Conservation (phyloP, 176 grass and related monocot genomes). For the Raddia guianensis region DNA sequence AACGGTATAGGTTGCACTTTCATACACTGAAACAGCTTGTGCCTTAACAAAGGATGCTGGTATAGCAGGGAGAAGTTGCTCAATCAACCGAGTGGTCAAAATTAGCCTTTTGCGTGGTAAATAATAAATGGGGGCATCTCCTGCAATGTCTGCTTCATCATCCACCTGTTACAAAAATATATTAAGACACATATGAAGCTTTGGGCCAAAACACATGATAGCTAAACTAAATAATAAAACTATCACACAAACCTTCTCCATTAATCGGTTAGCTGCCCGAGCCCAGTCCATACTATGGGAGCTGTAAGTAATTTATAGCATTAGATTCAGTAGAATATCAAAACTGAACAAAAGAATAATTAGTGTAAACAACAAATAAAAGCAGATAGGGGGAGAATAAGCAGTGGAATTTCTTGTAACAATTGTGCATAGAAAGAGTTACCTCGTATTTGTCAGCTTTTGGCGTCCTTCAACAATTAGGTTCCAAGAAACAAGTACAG, state of each 20-base stretch:
- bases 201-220: conserved; percentile 31
- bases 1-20: conserved; percentile 65
- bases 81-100: conserved; percentile 73
- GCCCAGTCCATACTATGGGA: conserved; percentile 72
- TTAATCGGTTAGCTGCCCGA: conserved; percentile 79
- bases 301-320: conserved; percentile 43
- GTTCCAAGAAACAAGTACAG: conserved; percentile 66
- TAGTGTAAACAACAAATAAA: background rate
- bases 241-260: conserved; percentile 69
- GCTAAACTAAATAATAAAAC: conserved; percentile 5
- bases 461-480: conserved; percentile 54
- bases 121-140: conserved; percentile 51
- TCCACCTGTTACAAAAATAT: conserved; percentile 49
- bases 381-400: background rate
- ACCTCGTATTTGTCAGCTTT: conserved; percentile 73
- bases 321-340: conserved; percentile 17
- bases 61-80: conserved; percentile 80
- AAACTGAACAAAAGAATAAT: conserved; percentile 15
- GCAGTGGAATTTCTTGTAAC: background rate
- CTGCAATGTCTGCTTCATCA: conserved; percentile 73
- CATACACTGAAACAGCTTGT: conserved; percentile 70
- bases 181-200: background rate
- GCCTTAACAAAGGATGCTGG: conserved; percentile 64
- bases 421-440: conserved; percentile 35
- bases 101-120: conserved; percentile 69